Base-by-base conservation (phyloP, 306 rosid species). In the Lithocarpus polystachyus region DNA sequence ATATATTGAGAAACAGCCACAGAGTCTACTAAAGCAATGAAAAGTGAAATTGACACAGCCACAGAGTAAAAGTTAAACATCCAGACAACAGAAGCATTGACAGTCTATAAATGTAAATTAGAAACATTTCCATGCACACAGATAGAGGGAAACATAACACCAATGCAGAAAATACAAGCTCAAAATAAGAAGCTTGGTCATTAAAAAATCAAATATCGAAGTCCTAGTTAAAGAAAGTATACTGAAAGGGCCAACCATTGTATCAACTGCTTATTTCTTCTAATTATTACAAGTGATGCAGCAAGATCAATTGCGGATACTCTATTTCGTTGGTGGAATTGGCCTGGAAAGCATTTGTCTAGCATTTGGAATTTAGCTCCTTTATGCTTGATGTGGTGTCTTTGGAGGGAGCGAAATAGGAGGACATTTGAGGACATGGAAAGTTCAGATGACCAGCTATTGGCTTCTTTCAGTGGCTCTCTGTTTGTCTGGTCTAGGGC, bases 1-100 rank as follows among this genome's bases (percentile, higher is more conserved):
- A 37, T 37, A 37, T 37, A 7, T 8, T 37, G 45, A 37, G 45
- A 37, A 37, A 37, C 45, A 37, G 45, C 45, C 45, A 8, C 51
- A 70, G 67, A 74, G 78, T 5, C 84, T 45, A 75, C 54, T 19
- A 31, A 68, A 75, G 62, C 54, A 17, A 57, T 68, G 75, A 6
- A 67, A 67, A 35, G 72, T 35, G 24, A 35, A 67, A n/a, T 3
- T 67, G 51, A 19, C 4, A 24, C 52, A 28, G 73, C 22, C 12
- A 22, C 24, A 70, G 20, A 33, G 19, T 33, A 48, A 37, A 12
- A 37, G 59, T 28, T 23, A 48, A 43, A 31, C n/a, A 70, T 23
- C 67, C 22, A 6, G 52, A 52, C 31, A 5, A 29, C 3, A 48
- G 52, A 33, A 31, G 33, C 2, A 19, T 62, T 29, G 61, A 37